Percentiles rank a stretch among this genome's conserved stretches.
Conservation (phyloP, 495 filamentous ascomycete species). For the Penicillium silybi region DNA sequence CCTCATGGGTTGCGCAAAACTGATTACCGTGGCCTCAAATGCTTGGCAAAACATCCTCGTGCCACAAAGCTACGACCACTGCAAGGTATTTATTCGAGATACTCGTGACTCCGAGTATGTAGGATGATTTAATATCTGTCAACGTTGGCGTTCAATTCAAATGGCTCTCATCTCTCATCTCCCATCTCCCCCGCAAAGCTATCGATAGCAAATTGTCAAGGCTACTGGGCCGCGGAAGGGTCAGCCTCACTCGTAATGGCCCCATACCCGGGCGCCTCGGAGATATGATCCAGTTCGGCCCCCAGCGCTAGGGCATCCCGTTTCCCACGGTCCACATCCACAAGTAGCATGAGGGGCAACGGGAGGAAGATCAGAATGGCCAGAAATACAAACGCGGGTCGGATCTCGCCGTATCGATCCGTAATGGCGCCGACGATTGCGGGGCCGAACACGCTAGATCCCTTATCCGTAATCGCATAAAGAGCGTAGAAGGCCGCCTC, state of each 20-base stretch:
- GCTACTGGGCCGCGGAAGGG: neutral
- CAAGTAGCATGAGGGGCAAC: constrained; percentile 75
- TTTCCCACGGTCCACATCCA: constrained; percentile 87
- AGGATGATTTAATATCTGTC: too few relatives aligned
- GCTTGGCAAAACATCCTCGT: neutral
- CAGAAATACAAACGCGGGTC: constrained; percentile 91
- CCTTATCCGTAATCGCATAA: constrained; percentile 97
- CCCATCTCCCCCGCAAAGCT: neutral
- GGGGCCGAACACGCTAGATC: constrained; percentile 89
- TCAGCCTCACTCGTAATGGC: constrained; percentile 10
- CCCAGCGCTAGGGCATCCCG: constrained; percentile 70
- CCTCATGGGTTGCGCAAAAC: neutral
- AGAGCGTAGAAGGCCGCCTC: constrained; percentile 96
- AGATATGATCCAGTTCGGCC: constrained; percentile 52
- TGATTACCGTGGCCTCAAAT: neutral
- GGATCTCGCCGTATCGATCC: constrained; percentile 82
- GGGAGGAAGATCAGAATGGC: constrained; percentile 78
- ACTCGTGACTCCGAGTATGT: neutral
- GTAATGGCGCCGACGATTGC: constrained; percentile 91
- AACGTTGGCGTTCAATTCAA: too few relatives aligned
- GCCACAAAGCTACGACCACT: too few relatives aligned
- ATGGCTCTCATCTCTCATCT: too few relatives aligned
- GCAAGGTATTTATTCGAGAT: too few relatives aligned
- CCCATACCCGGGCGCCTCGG: constrained; percentile 21
- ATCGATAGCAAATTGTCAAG: neutral